Evolutionary conservation across 345 rosid genomes (phyloP).

Genomic region (Rhizophora apiculata): DNA sequence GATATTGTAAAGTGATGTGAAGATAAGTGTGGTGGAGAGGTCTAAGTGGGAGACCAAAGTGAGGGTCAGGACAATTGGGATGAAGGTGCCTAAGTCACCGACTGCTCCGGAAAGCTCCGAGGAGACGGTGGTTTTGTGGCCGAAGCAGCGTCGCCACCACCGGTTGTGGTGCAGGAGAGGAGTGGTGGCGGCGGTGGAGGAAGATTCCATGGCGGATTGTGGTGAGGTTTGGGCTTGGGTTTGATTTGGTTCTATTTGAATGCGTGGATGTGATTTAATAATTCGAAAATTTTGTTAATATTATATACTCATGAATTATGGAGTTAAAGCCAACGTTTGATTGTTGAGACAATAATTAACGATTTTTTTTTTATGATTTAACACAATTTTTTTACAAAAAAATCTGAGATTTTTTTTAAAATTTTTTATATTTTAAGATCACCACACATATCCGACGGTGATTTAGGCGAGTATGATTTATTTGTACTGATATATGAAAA

Average conservation of each 20-base stretch:
- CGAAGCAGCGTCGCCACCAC: constrained; percentile 18
- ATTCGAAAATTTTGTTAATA: too few species aligned
- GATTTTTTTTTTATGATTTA: too few species aligned
- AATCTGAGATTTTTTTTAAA: too few species aligned
- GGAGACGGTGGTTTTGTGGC: constrained; percentile 13
- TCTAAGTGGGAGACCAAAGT: constrained; percentile 17
- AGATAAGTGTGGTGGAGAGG: constrained; percentile 7
- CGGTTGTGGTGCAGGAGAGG: constrained; percentile 1
- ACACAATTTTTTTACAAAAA: too few species aligned
- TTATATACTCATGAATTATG: too few species aligned
- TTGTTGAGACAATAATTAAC: too few species aligned
- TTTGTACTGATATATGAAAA: too few species aligned
- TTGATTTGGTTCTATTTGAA: background rate
- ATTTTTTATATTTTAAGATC: too few species aligned
- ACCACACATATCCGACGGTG: too few species aligned
- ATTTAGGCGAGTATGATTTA: too few species aligned
- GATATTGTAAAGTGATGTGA: constrained; percentile 4
- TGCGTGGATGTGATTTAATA: too few species aligned
- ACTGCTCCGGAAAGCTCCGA: constrained; percentile 27
- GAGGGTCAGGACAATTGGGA: constrained; percentile 27
- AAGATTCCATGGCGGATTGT: background rate
- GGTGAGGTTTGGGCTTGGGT: constrained; percentile 18
- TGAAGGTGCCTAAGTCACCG: constrained; percentile 26
- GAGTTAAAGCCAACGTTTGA: too few species aligned
- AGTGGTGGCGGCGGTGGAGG: constrained; percentile 26